phyloP scores from a whole-genome alignment of 2,329 filamentous ascomycete genomes.

The Aspergillus unguis region DNA sequence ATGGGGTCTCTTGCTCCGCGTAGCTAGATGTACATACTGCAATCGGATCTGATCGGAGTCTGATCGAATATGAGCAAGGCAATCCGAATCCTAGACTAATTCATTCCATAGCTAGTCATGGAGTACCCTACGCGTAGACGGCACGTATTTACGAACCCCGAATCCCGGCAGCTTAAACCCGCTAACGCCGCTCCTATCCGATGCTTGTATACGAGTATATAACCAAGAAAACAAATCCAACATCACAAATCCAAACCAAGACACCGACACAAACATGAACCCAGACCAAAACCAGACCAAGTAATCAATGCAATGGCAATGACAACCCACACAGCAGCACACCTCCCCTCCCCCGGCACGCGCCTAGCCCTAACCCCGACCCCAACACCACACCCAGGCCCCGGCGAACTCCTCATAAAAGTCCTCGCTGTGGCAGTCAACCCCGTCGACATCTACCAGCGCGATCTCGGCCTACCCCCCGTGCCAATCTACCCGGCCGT shows the following conservation, averaged over 20 bases:
- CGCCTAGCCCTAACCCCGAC: slow-evolving; percentile 11
- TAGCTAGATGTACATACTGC: neutral
- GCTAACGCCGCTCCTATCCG: too few relatives aligned
- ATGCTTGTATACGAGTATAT: too few relatives aligned
- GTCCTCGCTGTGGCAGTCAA: slow-evolving; percentile 43
- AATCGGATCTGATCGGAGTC: neutral
- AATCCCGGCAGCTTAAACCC: too few relatives aligned
- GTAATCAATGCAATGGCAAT: neutral
- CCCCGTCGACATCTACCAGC: slow-evolving; percentile 35
- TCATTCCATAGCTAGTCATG: too few relatives aligned
- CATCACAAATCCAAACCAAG: neutral
- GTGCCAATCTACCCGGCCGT: slow-evolving; percentile 25
- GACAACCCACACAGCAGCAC: slow-evolving; percentile 15
- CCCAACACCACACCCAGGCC: slow-evolving; percentile 30
- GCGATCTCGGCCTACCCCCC: slow-evolving; percentile 20
- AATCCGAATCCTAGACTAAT: too few relatives aligned
- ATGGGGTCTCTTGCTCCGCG: slow-evolving; percentile 34
- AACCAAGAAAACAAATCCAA: neutral
- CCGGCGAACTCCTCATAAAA: slow-evolving; percentile 41
- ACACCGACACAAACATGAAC: neutral
- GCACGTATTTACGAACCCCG: too few relatives aligned
- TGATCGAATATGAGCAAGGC: neutral
- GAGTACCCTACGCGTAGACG: too few relatives aligned
- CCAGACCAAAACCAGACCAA: neutral
- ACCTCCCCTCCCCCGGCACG: slow-evolving; percentile 12